Evolutionary conservation across 1,284 basidiomycete genomes (phyloP).

Genomic region (Amylostereum areolatum): DNA sequence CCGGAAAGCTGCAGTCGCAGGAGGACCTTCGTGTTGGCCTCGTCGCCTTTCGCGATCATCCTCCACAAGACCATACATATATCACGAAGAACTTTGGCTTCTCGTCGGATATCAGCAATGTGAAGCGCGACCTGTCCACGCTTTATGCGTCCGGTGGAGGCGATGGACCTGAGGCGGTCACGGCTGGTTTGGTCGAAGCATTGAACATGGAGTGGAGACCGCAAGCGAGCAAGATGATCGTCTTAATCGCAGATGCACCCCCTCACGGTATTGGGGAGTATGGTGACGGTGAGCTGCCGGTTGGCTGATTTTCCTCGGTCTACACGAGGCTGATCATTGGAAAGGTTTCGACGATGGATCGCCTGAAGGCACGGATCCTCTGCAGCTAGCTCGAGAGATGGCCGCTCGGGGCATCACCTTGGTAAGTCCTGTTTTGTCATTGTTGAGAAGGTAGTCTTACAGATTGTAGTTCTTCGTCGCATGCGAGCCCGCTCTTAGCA

Average conservation of each 20-base stretch:
- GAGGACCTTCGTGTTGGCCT: slow-evolving; percentile 91
- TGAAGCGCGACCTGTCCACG: slow-evolving; percentile 79
- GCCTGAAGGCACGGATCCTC: slow-evolving; percentile 89
- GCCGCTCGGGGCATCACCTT: slow-evolving; percentile 86
- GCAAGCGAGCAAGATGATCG: slow-evolving; percentile 90
- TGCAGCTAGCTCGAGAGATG: slow-evolving; percentile 86
- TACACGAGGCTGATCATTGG: slow-evolving; percentile 10
- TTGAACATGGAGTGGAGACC: slow-evolving; percentile 89
- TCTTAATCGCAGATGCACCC: slow-evolving; percentile 95
- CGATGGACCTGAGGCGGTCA: slow-evolving; percentile 97
- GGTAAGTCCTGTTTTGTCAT: slow-evolving; percentile 38
- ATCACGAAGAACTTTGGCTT: slow-evolving; percentile 93
- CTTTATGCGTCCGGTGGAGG: slow-evolving; percentile 94
- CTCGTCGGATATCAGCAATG: slow-evolving; percentile 83
- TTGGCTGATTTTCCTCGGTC: slow-evolving; percentile 8
- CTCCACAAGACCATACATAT: slow-evolving; percentile 93
- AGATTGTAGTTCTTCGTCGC: slow-evolving; percentile 86
- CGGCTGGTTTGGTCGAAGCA: slow-evolving; percentile 86
- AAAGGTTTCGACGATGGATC: slow-evolving; percentile 87
- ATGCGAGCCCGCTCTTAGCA: slow-evolving; percentile 94
- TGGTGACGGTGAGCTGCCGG: slow-evolving; percentile 68
- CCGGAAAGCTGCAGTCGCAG: slow-evolving; percentile 79
- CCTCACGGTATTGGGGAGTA: slow-evolving; percentile 93
- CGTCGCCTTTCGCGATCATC: slow-evolving; percentile 90
- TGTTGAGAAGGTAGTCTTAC: neutral